Evolutionary conservation across 106 monocot genomes (phyloP).

Genomic region (Hemerocallis citrina): DNA sequence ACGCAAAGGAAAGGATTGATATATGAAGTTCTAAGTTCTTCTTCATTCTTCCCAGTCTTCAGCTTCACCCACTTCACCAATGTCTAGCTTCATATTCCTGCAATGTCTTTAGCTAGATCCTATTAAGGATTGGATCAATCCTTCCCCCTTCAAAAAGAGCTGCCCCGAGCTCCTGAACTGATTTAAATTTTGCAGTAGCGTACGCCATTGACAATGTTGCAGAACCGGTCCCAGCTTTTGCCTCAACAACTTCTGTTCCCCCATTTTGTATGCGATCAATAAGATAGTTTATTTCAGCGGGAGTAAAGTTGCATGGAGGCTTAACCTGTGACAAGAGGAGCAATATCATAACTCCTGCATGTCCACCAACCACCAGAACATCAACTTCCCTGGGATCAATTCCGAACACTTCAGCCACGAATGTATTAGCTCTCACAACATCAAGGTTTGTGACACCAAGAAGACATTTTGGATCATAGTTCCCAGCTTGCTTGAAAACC

Average conservation of each 20-base stretch:
- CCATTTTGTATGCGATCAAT: slow-evolving; percentile 97
- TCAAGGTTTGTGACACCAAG: slow-evolving; percentile 91
- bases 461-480: slow-evolving; percentile 81
- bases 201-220: slow-evolving; percentile 91
- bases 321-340: slow-evolving; percentile 90
- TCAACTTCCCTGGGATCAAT: slow-evolving; percentile 77
- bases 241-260: slow-evolving; percentile 99
- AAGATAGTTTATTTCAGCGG: slow-evolving; percentile 75
- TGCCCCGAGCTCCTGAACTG: no score
- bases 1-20: no score
- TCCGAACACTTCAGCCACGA: slow-evolving; percentile 99
- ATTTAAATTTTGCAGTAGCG: no score
- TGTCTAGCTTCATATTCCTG: no score
- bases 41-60: no score
- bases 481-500: slow-evolving; percentile 94
- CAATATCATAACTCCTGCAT: slow-evolving; percentile 96
- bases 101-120: no score
- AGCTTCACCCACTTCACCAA: no score
- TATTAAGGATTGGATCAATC: no score
- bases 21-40: no score
- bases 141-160: no score
- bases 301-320: slow-evolving; percentile 72
- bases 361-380: slow-evolving; percentile 98
- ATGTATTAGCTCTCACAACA: slow-evolving; percentile 92
- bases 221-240: slow-evolving; percentile 87